Evolutionary conservation across 192 early-diverging fungal genomes (phyloP), one percentile per base, ranked within the genome.

Genomic region (Coemansia sp.): DNA sequence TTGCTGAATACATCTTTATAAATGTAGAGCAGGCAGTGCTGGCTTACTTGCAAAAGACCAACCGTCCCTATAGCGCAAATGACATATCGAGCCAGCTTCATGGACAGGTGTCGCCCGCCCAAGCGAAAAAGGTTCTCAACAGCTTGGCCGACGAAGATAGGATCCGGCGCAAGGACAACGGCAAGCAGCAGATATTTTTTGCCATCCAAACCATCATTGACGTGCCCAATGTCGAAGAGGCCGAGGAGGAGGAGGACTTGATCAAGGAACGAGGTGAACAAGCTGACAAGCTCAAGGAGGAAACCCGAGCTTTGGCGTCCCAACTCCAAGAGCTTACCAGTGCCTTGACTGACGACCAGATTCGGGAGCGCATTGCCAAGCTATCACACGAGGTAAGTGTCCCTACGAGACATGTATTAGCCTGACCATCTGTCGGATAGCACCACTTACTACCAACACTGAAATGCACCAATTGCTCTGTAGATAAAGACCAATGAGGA

Each of bases 41-140:
- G 22, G 75, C 71, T 33, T 82, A 82, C 31, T 62, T 82, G 52
- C 55, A 74, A 43, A 74, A 74, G 49, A 61, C 50, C 24, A 82
- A 82, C 62, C 80, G 80, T 15, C 80, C 80, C 15, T 82, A 82
- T 66, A 82, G 80, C 69, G 80, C 75, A 50, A 77, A 81, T 64
- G 80, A 81, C 66, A 81, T 81, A 47, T 81, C 80, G 29, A 82
- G 80, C 46, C 80, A 82, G 80, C 75, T 82, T 12, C 80, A 82
- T 40, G 75, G 75, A n/a, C 75, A 69, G 22, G 80, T 82, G 38
- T 78, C 80, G 13, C 69, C 72, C 1, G 69, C 69, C 1, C 71
- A 71, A 34, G 80, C 80, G 0, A 82, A 82, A 53, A 82, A 82
- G 68, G 40, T 82, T 0, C 80, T 82, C 44, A 82, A 77, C 52